Evolutionary conservation across 441 rosid species (phyloP), one percentile per base, ranked within the genome.

Genomic region (Jatropha multifida): DNA sequence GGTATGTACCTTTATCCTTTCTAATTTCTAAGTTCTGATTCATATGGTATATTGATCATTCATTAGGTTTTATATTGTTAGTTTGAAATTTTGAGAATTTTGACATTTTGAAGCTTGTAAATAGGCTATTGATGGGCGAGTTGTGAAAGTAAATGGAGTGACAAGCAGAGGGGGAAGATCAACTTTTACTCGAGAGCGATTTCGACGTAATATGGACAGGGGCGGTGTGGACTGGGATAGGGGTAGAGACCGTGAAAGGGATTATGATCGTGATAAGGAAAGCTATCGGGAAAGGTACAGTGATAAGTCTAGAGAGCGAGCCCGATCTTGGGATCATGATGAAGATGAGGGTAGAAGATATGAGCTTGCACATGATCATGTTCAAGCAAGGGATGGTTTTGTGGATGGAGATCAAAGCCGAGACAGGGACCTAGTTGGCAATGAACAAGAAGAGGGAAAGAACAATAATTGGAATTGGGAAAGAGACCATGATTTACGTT

Each of bases 111-210:
- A 81, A 69, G 66, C 73, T 76, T 74, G 72, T 83, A 32, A 72
- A 72, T 81, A 94, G 97, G 81, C 76, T 72, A 86, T 94, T 66
- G 90, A 88, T 59, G 95, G 97, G 56, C 88, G 96, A 66, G 86
- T 63, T 51, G 95, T 94, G 74, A 90, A 87, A 78, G 97, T 92
- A 37, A 94, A 88, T 82, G 93, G 83, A 74, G 98, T 86, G 73
- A 91, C 87, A 4, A 87, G 83, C 32, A 85, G 94, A 82, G 90
- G 91, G 65, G 91, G 90, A 44, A 87, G 90, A 79, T 75, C 89
- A 70, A 79, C 77, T 76, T 80, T 84, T 69, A 73, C 55, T 32
- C 78, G 78, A 5, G 93, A 83, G 5, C 78, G 77, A 17, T 70
- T 84, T 77, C 90, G 78, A 44, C 86, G 60, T 12, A 77, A 74